Evolutionary conservation across 305 asterid species (phyloP), one percentile per base, ranked within the genome.

Genomic region (Ilex paraguariensis): DNA sequence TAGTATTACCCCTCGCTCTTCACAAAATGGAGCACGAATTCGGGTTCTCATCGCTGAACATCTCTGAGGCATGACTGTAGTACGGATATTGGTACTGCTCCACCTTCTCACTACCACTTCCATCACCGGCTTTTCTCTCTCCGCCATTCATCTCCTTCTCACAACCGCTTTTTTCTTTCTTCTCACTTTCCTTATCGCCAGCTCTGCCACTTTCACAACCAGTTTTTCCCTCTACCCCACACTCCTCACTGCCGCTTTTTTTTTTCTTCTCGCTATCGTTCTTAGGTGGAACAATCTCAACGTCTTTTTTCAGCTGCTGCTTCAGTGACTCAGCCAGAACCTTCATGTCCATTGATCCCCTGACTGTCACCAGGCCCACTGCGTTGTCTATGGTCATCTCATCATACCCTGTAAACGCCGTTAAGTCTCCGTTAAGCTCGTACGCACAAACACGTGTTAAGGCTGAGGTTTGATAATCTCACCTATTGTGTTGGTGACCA

Each of bases 321-420:
- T 81, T 81, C 48, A 91, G 73, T 40, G 31, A 60, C 69, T 73
- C 86, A 6, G 78, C 87, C 64, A 91, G 49, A 3, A 83, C 90
- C 63, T 79, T 85, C 89, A 88, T 81, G 77, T 88, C 98, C 72
- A 88, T 80, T 40, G 98, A 69, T 50, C 96, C 98, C 28, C 77
- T 87, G 54, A 88, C 95, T 13, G 86, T 88, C 65, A 91, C 92
- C 63, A 70, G 61, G 17, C 83, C 96, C 73, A 83, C 84, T 65
- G 80, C 76, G 73, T 31, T 63, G 70, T 91, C 95, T 9, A 91
- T 56, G 53, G 82, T 82, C 67, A 91, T 56, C 9, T 85, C 95
- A 31, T 71, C 64, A 67, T 67, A 91, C 3, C 98, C 98, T 91
- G 75, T 16, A 69, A 61, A 30, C 4, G 13, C 44, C 6, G n/a